phyloP scores from a whole-genome alignment of 176 grass and related monocot species.

The Avena eriantha region DNA sequence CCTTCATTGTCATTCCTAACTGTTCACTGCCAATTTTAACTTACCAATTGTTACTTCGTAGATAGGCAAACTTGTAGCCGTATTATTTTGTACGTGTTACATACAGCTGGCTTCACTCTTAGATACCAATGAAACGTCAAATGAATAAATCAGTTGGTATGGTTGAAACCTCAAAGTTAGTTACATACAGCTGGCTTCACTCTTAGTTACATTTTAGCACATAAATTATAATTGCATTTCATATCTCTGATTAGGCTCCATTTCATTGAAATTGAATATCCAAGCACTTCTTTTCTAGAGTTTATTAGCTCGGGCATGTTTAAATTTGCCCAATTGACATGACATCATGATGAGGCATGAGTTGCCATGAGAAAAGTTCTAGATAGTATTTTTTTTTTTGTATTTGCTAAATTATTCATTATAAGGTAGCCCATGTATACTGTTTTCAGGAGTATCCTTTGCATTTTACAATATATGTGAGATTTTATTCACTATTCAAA shows the following conservation, averaged over 20 bases:
- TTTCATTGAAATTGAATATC: not conserved
- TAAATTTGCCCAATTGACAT: not conserved
- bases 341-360: not conserved
- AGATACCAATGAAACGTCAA: not conserved
- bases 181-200: too few relatives aligned
- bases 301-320: not conserved
- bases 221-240: not conserved
- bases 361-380: not conserved
- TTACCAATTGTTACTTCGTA: not conserved
- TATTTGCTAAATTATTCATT: not conserved
- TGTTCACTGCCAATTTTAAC: not conserved
- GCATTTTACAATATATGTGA: not conserved
- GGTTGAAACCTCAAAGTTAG: not conserved
- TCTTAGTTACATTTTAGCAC: not conserved
- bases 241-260: not conserved
- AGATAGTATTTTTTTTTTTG: not conserved
- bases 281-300: not conserved
- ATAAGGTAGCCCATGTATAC: not conserved
- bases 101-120: not conserved
- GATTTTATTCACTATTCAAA: not conserved
- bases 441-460: not conserved
- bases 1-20: not conserved
- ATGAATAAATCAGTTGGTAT: not conserved
- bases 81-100: not conserved
- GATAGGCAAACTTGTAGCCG: not conserved